Evolutionary conservation across 768 basidiomycete genomes (phyloP).

Genomic region (Mycena metata): DNA sequence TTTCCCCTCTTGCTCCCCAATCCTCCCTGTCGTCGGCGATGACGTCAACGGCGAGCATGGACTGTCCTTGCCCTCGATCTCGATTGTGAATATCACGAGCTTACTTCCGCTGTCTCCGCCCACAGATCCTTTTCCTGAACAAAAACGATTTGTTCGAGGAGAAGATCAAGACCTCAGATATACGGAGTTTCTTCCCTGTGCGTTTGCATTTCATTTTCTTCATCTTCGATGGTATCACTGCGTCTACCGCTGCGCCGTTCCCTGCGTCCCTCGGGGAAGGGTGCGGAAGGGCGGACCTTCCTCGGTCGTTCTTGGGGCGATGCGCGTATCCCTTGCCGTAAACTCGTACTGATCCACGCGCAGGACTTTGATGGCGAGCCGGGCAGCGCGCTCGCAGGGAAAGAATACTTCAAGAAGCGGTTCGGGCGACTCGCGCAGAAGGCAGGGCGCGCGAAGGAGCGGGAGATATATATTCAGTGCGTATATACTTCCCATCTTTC

Average conservation of each 20-base stretch:
- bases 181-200: constrained; percentile 92
- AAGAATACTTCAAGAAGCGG: constrained; percentile 91
- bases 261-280: too few relatives aligned
- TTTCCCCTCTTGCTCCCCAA: background rate
- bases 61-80: too few relatives aligned
- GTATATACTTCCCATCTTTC: constrained; percentile 49
- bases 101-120: background rate
- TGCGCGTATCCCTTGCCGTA: background rate
- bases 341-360: constrained; percentile 7
- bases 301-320: too few relatives aligned
- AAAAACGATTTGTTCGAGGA: constrained; percentile 94
- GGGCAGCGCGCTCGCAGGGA: constrained; percentile 78
- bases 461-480: constrained; percentile 95
- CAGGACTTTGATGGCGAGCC: constrained; percentile 90
- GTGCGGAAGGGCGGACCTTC: background rate
- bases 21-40: constrained; percentile 1
- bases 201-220: constrained; percentile 34
- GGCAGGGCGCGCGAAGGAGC: constrained; percentile 85
- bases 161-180: constrained; percentile 86
- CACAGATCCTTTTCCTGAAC: constrained; percentile 92
- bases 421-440: constrained; percentile 88
- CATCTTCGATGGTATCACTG: background rate
- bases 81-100: too few relatives aligned
- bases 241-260: too few relatives aligned
- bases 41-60: constrained; percentile 8